These are phyloP conservation scores for Epichloe amarillans DNA, from an alignment of 2,329 filamentous ascomycete genomes.

Conservation along the genomic window DNA sequence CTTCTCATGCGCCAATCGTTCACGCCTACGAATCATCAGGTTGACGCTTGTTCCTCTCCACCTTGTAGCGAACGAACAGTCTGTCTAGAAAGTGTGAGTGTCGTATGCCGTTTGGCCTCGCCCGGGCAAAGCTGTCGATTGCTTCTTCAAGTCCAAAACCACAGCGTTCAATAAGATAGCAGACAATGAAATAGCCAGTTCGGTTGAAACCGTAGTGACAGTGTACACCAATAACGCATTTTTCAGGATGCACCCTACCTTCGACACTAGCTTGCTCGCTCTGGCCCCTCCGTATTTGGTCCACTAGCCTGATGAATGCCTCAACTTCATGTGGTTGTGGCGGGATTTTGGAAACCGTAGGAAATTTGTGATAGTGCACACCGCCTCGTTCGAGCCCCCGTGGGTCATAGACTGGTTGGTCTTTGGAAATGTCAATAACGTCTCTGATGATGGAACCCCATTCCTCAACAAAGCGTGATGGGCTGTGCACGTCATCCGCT, in stretches of 20 bases:
- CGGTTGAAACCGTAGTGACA: constrained; percentile 96
- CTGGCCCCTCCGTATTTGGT: constrained; percentile 45
- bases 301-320: constrained; percentile 42
- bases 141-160: constrained; percentile 62
- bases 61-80: constrained; percentile 61
- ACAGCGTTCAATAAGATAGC: constrained; percentile 75
- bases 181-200: constrained; percentile 81
- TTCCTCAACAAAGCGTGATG: constrained; percentile 52
- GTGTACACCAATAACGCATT: constrained; percentile 63
- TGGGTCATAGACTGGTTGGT: constrained; percentile 80
- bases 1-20: constrained; percentile 32
- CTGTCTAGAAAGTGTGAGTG: constrained; percentile 83
- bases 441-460: constrained; percentile 58
- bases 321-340: constrained; percentile 45
- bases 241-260: constrained; percentile 25
- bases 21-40: constrained; percentile 37
- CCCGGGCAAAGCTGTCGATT: constrained; percentile 61
- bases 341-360: constrained; percentile 83
- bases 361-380: constrained; percentile 71
- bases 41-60: constrained; percentile 10
- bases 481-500: constrained; percentile 72
- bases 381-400: constrained; percentile 51
- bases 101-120: constrained; percentile 69
- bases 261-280: constrained; percentile 20
- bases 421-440: constrained; percentile 83